phyloP scores from a whole-genome alignment of 805 yeast species.

The Teunomyces tritomae region DNA sequence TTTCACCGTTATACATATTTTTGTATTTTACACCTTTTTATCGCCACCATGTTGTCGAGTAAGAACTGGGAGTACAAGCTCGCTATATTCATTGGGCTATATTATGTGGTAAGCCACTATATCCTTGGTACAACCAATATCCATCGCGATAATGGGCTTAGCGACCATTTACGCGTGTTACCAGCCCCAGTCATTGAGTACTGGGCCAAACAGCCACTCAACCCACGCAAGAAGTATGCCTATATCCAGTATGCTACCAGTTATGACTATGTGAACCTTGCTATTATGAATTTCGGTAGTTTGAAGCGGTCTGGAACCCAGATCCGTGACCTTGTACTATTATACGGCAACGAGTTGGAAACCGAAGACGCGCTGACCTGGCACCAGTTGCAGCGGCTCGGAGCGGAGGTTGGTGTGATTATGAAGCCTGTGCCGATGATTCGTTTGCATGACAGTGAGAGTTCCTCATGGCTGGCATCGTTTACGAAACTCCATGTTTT shows the following conservation, averaged over 20 bases:
- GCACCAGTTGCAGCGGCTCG: conserved; percentile 9
- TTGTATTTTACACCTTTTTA: neutral
- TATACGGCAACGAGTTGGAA: conserved; percentile 28
- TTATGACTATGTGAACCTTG: conserved; percentile 48
- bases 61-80: conserved; percentile 25
- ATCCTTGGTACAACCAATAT: conserved; percentile 13
- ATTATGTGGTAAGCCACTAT: conserved; percentile 19
- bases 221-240: conserved; percentile 35
- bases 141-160: conserved; percentile 12
- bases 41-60: neutral
- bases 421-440: conserved; percentile 23
- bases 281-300: conserved; percentile 43
- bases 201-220: conserved; percentile 8
- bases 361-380: conserved; percentile 12
- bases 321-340: conserved; percentile 46
- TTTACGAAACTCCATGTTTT: conserved; percentile 57
- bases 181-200: conserved; percentile 21
- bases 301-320: conserved; percentile 34
- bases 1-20: neutral
- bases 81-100: conserved; percentile 17
- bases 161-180: conserved; percentile 17
- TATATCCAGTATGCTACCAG: conserved; percentile 64
- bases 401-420: conserved; percentile 20
- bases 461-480: conserved; percentile 46
- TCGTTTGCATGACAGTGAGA: conserved; percentile 10